Evolutionary conservation across 768 basidiomycete genomes (phyloP).

Genomic region (Boletellus ananas): DNA sequence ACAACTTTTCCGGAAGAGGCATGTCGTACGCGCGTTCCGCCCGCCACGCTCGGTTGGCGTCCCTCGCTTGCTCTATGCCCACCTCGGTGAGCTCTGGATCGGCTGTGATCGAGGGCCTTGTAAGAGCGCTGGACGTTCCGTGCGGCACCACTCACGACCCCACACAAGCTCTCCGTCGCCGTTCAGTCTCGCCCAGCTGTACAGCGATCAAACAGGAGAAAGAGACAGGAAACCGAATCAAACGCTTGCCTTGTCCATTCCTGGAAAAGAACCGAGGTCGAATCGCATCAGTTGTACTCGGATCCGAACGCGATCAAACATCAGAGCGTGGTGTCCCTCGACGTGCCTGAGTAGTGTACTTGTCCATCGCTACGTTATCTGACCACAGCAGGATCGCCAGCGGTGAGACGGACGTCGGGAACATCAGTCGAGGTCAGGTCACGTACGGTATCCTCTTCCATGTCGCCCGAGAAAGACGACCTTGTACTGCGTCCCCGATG

Average conservation of each 20-base stretch:
- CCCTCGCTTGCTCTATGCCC: conserved; percentile 54
- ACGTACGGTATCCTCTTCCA: conserved; percentile 70
- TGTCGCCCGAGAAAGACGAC: conserved; percentile 65
- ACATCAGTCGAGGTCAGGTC: background rate
- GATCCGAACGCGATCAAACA: background rate
- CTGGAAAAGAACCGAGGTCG: conserved; percentile 12
- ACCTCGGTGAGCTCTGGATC: conserved; percentile 61
- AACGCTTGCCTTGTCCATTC: conserved; percentile 58
- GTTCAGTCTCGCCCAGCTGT: conserved; percentile 56
- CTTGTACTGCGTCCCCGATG: conserved; percentile 47
- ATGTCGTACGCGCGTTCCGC: conserved; percentile 39
- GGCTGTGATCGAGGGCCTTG: conserved; percentile 35
- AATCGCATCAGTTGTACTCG: background rate
- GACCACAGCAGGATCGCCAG: conserved; percentile 38
- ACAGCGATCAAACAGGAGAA: background rate
- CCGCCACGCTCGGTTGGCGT: conserved; percentile 45
- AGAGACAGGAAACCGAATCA: conserved; percentile 1
- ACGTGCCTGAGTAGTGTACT: conserved; percentile 52
- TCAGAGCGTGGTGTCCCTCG: background rate
- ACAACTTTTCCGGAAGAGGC: conserved; percentile 52
- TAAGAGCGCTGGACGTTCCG: background rate
- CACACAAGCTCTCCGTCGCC: conserved; percentile 65
- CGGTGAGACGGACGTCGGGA: conserved; percentile 14
- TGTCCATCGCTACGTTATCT: conserved; percentile 71
- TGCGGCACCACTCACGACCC: conserved; percentile 55